Evolutionary conservation across 768 basidiomycete species (phyloP).

Genomic region (Trametes meyenii): DNA sequence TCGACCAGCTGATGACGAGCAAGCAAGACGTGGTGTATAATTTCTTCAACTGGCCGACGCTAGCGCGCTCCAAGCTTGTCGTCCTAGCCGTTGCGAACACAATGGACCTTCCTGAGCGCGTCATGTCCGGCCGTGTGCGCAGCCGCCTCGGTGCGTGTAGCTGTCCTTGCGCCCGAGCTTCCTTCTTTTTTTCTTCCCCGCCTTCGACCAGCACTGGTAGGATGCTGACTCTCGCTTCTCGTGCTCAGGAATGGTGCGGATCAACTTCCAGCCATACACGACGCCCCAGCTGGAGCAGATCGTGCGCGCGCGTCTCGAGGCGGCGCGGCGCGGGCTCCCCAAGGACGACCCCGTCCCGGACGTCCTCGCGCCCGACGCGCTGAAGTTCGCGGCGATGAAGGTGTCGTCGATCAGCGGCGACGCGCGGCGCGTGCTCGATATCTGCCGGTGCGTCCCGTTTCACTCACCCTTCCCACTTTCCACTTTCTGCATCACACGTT

Average conservation of each 20-base stretch:
- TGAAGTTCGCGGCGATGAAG: slow-evolving; percentile 83
- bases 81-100: slow-evolving; percentile 98
- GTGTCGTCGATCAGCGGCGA: slow-evolving; percentile 88
- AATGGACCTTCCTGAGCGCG: slow-evolving; percentile 95
- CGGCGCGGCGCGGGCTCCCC: slow-evolving; percentile 54
- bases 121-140: slow-evolving; percentile 88
- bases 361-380: slow-evolving; percentile 68
- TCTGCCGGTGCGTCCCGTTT: slow-evolving; percentile 66
- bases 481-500: neutral
- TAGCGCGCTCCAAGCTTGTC: slow-evolving; percentile 83
- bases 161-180: neutral
- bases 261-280: slow-evolving; percentile 90
- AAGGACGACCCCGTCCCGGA: slow-evolving; percentile 46
- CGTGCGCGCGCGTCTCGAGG: slow-evolving; percentile 76
- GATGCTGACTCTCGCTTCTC: neutral
- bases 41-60: slow-evolving; percentile 99
- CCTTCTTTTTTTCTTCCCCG: neutral
- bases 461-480: neutral
- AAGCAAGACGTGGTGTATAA: slow-evolving; percentile 99
- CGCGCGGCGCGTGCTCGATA: slow-evolving; percentile 89
- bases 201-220: neutral
- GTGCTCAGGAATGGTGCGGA: slow-evolving; percentile 81
- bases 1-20: slow-evolving; percentile 93
- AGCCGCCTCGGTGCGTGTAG: slow-evolving; percentile 77
- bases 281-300: slow-evolving; percentile 81